Evolutionary conservation across 164 flowering plant genomes (phyloP), one percentile per base, ranked within the genome.

Genomic region (Nelumbo lutea): DNA sequence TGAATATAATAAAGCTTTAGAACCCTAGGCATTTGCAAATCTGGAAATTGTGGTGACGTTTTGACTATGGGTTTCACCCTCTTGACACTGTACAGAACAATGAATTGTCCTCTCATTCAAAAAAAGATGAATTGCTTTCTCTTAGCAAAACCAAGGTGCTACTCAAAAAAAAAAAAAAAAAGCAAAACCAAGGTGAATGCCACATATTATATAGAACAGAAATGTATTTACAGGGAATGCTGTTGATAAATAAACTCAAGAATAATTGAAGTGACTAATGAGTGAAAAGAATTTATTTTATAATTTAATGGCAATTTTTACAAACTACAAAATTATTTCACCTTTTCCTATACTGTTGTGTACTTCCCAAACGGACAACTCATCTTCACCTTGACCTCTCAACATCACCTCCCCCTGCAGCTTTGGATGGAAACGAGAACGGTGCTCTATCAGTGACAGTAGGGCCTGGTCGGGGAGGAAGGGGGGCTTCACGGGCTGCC

Each of bases 331-430:
- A 73, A 63, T 46, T 67, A 75, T 72, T 67, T 70, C 61, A 70
- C 62, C 68, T 61, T 50, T 6, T 9, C 2, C 2, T 50, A 13
- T 50, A 50, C 11, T 9, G 53, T 50, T 46, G 59, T 59, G 42
- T 27, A 27, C 27, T 27, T 27, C 27, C n/a, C 56, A 14, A 40
- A n/a, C 61, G 40, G 11, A 50, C 3, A 62, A 48, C 62, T 78
- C 70, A 78, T 73, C 83, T 80, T 78, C 80, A 45, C 42, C 73
- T 74, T 46, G 71, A 67, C 72, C 61, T 81, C 47, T 75, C 75
- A 9, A 45, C 59, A 55, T 71, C 80, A 62, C 15, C 72, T 65
- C 67, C 68, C 9, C 14, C 76, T 10, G 56, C 61, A 52, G 74
- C 67, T 76, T 69, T 80, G 53, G 71, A 11, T 38, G 77, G 79